Base-by-base conservation (phyloP, 495 filamentous ascomycete genomes). In the Cercophora scortea region DNA sequence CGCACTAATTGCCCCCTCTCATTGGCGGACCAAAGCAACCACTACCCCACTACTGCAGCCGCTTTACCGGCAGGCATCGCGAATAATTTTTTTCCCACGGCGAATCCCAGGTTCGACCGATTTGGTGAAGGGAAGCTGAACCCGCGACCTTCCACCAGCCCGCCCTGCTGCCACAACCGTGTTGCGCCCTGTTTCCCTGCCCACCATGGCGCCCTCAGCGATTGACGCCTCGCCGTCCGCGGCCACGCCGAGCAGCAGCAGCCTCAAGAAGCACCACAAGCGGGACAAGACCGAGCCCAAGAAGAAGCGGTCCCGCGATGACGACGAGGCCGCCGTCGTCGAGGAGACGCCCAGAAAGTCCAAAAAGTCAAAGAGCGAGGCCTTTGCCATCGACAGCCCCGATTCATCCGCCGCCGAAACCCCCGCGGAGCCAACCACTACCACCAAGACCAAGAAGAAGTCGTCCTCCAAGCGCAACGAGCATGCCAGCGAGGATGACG, bases 291-390 rank as follows among this genome's bases (percentile, higher is more conserved):
- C 55, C 2, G 65, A 61, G 36, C 55, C 63, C 42, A 69, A 67
- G 55, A 74, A 73, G 52, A 77, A 77, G 60, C 70, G 74, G 50
- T 52, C 66, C 35, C 59, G 66, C 9, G 72, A 75, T n/a, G 54
- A 69, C 7, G 66, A 68, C 17, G 60, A 66, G 19, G 8, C 52
- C 8, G 60, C 57, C 9, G 48, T 55, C 4, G 64, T 68, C 34
- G 64, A 60, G 25, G 58, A 61, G 42, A 66, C 68, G 41, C 70
- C 38, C 13, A 50, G 70, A 32, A 71, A 68, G 45, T 58, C 63
- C 42, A 77, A 75, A 53, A 66, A 67, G 49, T 63, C 62, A 13
- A 77, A 70, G 52, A 67, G 62, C 51, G 61, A 58, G 39, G 50
- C 10, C 17, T 10, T 1, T 9, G 10, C 25, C 16, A 25, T 17